These are phyloP conservation scores for Firmiana major DNA, from an alignment of 345 rosid genomes.

Conservation along the genomic window DNA sequence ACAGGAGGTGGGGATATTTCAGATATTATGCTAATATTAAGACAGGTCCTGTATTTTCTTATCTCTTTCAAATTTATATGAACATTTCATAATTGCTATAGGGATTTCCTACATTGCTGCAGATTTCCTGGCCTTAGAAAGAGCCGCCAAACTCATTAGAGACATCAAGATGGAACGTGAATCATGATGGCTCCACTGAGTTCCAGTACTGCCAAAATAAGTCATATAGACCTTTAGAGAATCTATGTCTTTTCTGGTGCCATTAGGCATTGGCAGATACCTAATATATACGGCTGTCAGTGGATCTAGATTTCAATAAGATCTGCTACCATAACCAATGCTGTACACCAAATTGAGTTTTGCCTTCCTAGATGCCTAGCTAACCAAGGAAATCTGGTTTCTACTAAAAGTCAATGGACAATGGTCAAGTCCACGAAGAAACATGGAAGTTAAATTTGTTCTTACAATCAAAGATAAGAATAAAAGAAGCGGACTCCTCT, in stretches of 20 bases:
- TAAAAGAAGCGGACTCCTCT: conserved; percentile 59
- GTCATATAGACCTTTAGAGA: neutral
- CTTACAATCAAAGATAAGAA: conserved; percentile 85
- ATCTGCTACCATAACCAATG: neutral
- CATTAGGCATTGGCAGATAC: neutral
- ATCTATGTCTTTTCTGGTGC: neutral
- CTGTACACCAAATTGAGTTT: neutral
- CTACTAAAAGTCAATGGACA: neutral
- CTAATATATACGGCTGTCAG: neutral
- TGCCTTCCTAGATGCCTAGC: neutral
- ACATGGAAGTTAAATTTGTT: neutral
- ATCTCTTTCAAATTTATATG: neutral
- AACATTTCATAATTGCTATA: neutral
- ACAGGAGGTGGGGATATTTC: neutral
- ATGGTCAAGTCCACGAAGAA: neutral
- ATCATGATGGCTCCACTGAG: neutral
- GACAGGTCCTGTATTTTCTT: neutral
- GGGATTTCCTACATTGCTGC: neutral
- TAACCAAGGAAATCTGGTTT: neutral
- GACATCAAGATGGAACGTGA: neutral
- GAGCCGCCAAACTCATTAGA: neutral
- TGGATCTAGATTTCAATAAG: neutral
- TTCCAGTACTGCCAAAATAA: neutral
- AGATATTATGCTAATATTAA: neutral
- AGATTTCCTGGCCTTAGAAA: neutral